phyloP scores from a whole-genome alignment of 352 stramenopile species.

The Aphanomyces cochlioides region DNA sequence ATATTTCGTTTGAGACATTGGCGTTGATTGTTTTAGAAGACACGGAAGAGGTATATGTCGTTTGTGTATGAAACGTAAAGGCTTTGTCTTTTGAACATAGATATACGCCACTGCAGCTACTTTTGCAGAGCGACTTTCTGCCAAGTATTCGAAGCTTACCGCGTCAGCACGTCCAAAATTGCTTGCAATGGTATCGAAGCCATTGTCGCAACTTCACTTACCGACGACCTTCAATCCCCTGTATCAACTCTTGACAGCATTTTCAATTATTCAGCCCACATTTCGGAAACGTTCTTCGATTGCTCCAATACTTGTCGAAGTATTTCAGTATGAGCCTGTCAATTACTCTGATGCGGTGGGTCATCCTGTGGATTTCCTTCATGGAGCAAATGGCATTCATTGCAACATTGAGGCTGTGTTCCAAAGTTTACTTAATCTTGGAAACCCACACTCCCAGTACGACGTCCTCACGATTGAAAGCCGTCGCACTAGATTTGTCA shows the following conservation, averaged over 20 bases:
- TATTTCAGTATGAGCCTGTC: conserved; percentile 16
- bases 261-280: conserved; percentile 18
- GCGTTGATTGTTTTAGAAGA: conserved; percentile 57
- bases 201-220: conserved; percentile 54
- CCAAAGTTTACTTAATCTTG: conserved; percentile 58
- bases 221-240: conserved; percentile 48
- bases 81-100: not conserved
- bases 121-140: not conserved
- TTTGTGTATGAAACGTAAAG: not conserved
- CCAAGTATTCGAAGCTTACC: conserved; percentile 14
- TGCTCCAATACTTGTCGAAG: conserved; percentile 32
- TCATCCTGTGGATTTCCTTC: conserved; percentile 44
- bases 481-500: conserved; percentile 65
- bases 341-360: conserved; percentile 39
- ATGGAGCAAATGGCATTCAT: conserved; percentile 65
- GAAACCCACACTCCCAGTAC: conserved; percentile 64
- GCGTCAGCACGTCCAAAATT: conserved; percentile 34
- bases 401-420: conserved; percentile 62
- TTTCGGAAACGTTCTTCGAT: conserved; percentile 9
- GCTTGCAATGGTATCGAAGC: conserved; percentile 54
- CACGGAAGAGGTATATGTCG: conserved; percentile 55
- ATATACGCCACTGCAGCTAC: not conserved
- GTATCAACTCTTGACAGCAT: conserved; percentile 43
- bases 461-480: conserved; percentile 74
- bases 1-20: conserved; percentile 38